Conservation (phyloP, 176 grass and related monocot genomes). For the Triticum dicoccoides region DNA sequence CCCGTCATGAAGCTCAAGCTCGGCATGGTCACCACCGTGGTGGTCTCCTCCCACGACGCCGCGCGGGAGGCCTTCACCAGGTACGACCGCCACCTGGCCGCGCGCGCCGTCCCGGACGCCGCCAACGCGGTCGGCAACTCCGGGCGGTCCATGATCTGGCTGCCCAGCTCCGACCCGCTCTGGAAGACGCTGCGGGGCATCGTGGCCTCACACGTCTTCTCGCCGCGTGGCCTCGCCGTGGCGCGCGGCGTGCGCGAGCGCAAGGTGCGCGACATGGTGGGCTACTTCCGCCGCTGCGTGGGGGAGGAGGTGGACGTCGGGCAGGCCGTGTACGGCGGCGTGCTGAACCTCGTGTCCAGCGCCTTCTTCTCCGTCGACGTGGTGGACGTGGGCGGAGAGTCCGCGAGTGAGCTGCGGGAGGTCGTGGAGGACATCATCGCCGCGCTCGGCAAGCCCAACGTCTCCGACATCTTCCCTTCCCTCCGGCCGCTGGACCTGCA, state of each 20-base stretch:
- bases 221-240: neutral
- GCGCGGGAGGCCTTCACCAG: neutral
- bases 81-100: neutral
- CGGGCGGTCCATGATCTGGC: conserved; percentile 1
- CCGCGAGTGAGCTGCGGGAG: neutral
- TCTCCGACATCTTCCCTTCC: conserved; percentile 37
- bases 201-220: conserved; percentile 18
- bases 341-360: conserved; percentile 37
- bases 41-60: neutral
- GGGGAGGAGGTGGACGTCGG: neutral
- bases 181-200: conserved; percentile 14
- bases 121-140: neutral
- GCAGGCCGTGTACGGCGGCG: neutral
- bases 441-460: neutral
- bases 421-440: conserved; percentile 2
- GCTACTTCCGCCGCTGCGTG: neutral
- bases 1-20: neutral
- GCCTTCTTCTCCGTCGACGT: conserved; percentile 29
- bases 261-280: conserved; percentile 9
- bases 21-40: neutral
- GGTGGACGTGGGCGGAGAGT: conserved; percentile 4
- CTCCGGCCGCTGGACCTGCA: conserved; percentile 30
- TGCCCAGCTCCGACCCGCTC: neutral
- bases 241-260: neutral
- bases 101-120: conserved; percentile 14